Evolutionary conservation across 2,329 filamentous ascomycete species (phyloP).

Genomic region (Corynespora cassiicola): DNA sequence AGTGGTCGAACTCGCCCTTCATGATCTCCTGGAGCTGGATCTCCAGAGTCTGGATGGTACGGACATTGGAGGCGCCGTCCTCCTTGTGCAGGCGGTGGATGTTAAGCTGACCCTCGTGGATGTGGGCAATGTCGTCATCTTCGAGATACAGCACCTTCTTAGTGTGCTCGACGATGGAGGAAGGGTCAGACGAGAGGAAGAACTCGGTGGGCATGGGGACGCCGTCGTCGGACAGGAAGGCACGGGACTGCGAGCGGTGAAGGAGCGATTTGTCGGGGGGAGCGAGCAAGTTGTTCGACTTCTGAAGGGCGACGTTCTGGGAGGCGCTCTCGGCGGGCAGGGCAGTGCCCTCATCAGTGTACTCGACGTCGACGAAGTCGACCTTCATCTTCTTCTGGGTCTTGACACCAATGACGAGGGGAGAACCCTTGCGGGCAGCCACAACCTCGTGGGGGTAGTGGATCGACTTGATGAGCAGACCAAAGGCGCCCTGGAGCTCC

Average conservation of each 20-base stretch:
- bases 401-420: constrained; percentile 94
- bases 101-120: constrained; percentile 98
- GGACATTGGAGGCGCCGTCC: constrained; percentile 94
- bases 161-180: constrained; percentile 98
- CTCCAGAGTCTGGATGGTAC: constrained; percentile 97
- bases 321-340: constrained; percentile 93
- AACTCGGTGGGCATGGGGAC: constrained; percentile 98
- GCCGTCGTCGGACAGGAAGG: constrained; percentile 98
- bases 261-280: constrained; percentile 97
- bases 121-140: constrained; percentile 99
- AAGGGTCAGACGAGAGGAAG: constrained; percentile 98
- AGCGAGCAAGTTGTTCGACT: constrained; percentile 70
- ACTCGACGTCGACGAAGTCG: constrained; percentile 99
- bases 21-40: constrained; percentile 99
- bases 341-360: constrained; percentile 77
- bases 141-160: constrained; percentile 99
- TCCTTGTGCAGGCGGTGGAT: constrained; percentile 98
- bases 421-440: constrained; percentile 97
- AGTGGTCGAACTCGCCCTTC: constrained; percentile 99
- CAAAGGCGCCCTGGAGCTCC: constrained; percentile 97
- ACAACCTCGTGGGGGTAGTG: constrained; percentile 98
- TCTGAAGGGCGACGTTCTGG: constrained; percentile 97
- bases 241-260: constrained; percentile 96
- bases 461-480: constrained; percentile 95
- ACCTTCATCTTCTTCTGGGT: constrained; percentile 99